phyloP scores from a whole-genome alignment of 2,329 filamentous ascomycete species.

The Passalora sequoiae region DNA sequence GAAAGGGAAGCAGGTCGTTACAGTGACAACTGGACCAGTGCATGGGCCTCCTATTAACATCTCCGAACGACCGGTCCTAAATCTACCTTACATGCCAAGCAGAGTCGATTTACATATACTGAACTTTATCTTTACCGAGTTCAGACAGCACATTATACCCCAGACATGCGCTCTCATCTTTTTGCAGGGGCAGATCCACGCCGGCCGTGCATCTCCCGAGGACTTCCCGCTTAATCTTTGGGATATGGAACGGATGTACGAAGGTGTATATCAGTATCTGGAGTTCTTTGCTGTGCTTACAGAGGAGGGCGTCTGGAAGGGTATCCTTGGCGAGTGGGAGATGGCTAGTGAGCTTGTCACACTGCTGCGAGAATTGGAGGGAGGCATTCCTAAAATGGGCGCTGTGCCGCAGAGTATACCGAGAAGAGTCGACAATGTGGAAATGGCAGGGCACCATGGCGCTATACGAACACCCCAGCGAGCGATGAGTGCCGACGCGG shows the following conservation, averaged over 20 bases:
- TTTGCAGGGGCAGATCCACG: slow-evolving; percentile 82
- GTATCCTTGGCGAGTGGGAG: slow-evolving; percentile 86
- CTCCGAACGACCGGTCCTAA: slow-evolving; percentile 3
- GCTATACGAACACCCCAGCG: slow-evolving; percentile 18
- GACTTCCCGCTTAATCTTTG: slow-evolving; percentile 93
- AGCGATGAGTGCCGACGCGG: slow-evolving; percentile 28
- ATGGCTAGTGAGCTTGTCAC: slow-evolving; percentile 83
- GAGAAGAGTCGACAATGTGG: slow-evolving; percentile 18
- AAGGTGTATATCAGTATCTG: slow-evolving; percentile 88
- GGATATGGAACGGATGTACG: slow-evolving; percentile 97
- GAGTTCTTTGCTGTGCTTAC: slow-evolving; percentile 89
- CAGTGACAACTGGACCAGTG: slow-evolving; percentile 5
- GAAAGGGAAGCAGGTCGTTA: slow-evolving; percentile 6
- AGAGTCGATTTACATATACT: slow-evolving; percentile 62
- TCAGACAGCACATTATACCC: slow-evolving; percentile 85
- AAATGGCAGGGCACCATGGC: slow-evolving; percentile 1
- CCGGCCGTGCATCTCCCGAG: slow-evolving; percentile 66
- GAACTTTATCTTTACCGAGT: slow-evolving; percentile 88
- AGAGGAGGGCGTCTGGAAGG: slow-evolving; percentile 76
- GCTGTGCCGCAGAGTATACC: slow-evolving; percentile 47
- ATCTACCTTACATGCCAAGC: slow-evolving; percentile 28
- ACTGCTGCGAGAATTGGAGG: slow-evolving; percentile 79
- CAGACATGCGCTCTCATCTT: slow-evolving; percentile 94
- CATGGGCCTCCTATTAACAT: slow-evolving; percentile 3
- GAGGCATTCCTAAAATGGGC: slow-evolving; percentile 73